Evolutionary conservation across 345 rosid genomes (phyloP), one percentile per base, ranked within the genome.

Genomic region (Melastoma malabathricum): DNA sequence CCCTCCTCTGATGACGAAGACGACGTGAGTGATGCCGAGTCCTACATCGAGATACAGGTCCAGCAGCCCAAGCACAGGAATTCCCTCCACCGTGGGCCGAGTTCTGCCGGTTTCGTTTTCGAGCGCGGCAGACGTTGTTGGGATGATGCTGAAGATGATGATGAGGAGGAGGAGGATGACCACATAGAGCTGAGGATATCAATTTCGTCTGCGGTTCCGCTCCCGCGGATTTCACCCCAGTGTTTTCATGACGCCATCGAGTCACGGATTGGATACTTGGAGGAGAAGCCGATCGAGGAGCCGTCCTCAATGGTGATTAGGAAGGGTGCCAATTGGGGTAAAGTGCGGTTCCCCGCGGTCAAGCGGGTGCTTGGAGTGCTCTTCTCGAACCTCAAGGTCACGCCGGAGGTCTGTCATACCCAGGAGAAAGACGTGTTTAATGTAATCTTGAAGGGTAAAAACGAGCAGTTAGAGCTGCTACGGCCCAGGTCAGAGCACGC

Each of bases 41-140:
- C 67, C 5, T 74, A 55, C 62, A 69, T 74, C 18, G 78, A 74
- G 58, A 74, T 74, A 13, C 65, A 56, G 43, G 55, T 74, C 34
- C 65, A 55, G 15, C 64, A 57, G 10, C 20, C 66, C 34, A 48
- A 19, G 16, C 38, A 31, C 38, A 31, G 38, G 10, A 1, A 5
- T 2, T 31, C 38, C 1, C 7, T 31, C 1, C 38, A 31, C 10
- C 38, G 38, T 31, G 38, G 7, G 7, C 1, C 7, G 38, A 31
- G 1, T 3, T 5, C 38, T 31, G 10, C 38, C 38, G 7, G 1
- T 1, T 31, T 31, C 10, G 7, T 7, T 31, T 31, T 9, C 38
- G 38, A 31, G 38, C 38, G 38, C 25, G 25, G 25, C 25, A 22
- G 2, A 22, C 2, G 25, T 4, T 22, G 25, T 4, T 15, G 39